Evolutionary conservation across 2,329 filamentous ascomycete genomes (phyloP), one percentile per base, ranked within the genome.

Genomic region (Xylariaceae sp.): DNA sequence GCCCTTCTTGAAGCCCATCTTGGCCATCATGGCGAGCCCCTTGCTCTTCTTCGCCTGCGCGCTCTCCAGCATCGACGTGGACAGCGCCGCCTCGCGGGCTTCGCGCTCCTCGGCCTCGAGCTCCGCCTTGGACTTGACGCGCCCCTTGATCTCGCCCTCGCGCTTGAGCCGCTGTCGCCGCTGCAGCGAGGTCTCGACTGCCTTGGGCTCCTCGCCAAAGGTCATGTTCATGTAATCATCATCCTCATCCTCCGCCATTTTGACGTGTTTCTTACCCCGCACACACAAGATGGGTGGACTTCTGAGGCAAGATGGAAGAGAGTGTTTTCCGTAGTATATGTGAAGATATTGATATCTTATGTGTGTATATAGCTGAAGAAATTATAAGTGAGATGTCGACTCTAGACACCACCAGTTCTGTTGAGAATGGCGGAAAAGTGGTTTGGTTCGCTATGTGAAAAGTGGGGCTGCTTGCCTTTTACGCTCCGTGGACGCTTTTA

Each of bases 151-250:
- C 71, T 89, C 88, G 49, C 87, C 85, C 73, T 91, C 82, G 64
- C 79, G 80, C 62, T 79, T 77, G 23, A 81, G 74, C 6, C 79
- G 78, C 58, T 76, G 72, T 6, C 77, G 75, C n/a, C 81, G 77
- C 64, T 83, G 80, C 11, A 83, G 67, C 1, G 80, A 84, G 1
- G 78, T 79, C 64, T 83, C 79, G 75, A 83, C 68, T 77, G 76
- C 48, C 78, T 81, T 53, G 74, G 73, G 67, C 29, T 60, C 58
- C 23, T 96, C 89, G 15, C 83, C 80, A 69, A 99, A 92, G 11
- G 86, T 81, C 93, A 99, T 97, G 64, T 87, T 91, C 89, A 99
- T 95, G 79, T 99, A 97, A 73, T 99, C 94, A 60, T 97, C 90
- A 16, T 92, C 90, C 6, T 91, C 89, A 2, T 80, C 78, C 21